A percentile compares a stretch with the other conserved stretches of the same genome.
Conservation (phyloP, 495 filamentous ascomycete genomes). For the Hypoxylon lienhwacheense region DNA sequence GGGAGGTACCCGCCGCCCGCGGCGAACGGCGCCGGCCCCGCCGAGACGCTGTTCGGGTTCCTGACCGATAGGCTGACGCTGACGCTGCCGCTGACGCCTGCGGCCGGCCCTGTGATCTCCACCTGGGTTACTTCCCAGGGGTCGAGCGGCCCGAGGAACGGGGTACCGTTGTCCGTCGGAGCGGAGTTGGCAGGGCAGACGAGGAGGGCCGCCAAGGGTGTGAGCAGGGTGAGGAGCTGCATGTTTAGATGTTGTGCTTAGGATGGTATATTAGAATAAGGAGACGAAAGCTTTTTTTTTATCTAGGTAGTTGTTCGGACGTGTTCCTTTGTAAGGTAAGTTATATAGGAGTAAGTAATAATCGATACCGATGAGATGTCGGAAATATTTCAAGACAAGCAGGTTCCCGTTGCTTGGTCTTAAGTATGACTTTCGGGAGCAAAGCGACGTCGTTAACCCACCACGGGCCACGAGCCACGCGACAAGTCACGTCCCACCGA, state of each 20-base stretch:
- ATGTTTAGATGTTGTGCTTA: conserved; percentile 4
- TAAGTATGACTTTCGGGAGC: too few species aligned
- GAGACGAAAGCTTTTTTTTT: too few species aligned
- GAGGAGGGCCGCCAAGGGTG: conserved; percentile 9
- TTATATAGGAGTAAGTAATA: too few species aligned
- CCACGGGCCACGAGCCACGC: too few species aligned
- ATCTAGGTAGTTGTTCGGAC: too few species aligned
- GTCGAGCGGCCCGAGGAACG: conserved; percentile 15
- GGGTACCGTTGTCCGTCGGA: neutral
- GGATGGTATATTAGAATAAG: neutral
- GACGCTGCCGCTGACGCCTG: neutral
- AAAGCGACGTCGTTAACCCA: too few species aligned
- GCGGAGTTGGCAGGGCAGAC: neutral
- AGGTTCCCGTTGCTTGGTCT: too few species aligned
- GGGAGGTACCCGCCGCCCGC: conserved; percentile 23
- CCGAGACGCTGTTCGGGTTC: conserved; percentile 24
- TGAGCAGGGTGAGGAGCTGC: conserved; percentile 1
- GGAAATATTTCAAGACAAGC: too few species aligned
- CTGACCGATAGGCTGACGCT: conserved; percentile 8
- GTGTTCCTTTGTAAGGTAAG: too few species aligned
- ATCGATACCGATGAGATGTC: too few species aligned
- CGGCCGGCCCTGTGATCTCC: conserved; percentile 3
- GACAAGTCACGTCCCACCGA: conserved; percentile 1
- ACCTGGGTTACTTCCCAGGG: conserved; percentile 13
- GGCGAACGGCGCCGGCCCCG: conserved; percentile 16